phyloP scores from a whole-genome alignment of 768 basidiomycete genomes.

The Rhizopogon vulgaris region DNA sequence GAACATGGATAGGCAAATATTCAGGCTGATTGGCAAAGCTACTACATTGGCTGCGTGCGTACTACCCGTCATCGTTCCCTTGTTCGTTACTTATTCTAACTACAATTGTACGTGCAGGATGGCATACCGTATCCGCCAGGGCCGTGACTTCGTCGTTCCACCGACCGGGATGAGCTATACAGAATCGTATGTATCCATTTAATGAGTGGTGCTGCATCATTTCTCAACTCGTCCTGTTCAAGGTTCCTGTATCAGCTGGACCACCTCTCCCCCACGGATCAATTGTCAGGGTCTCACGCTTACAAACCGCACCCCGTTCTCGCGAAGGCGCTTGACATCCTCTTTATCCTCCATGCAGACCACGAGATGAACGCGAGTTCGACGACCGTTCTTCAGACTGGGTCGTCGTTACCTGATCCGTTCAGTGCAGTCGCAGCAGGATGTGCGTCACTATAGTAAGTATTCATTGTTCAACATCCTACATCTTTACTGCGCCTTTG shows the following conservation, averaged over 20 bases:
- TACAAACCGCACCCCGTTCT: slow-evolving; percentile 82
- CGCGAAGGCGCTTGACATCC: slow-evolving; percentile 79
- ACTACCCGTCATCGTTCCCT: background rate
- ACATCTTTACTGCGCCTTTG: background rate
- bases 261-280: slow-evolving; percentile 43
- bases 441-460: slow-evolving; percentile 83
- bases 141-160: slow-evolving; percentile 80
- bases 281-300: slow-evolving; percentile 26
- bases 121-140: slow-evolving; percentile 91
- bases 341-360: slow-evolving; percentile 86
- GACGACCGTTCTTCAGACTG: slow-evolving; percentile 84
- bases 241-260: slow-evolving; percentile 92
- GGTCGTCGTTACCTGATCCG: slow-evolving; percentile 85
- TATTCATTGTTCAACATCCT: slow-evolving; percentile 6
- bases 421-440: slow-evolving; percentile 87
- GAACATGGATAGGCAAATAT: slow-evolving; percentile 90
- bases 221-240: background rate
- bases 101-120: slow-evolving; percentile 41
- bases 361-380: slow-evolving; percentile 87
- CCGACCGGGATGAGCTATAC: slow-evolving; percentile 80
- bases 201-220: background rate
- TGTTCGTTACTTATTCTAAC: background rate
- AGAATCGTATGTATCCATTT: slow-evolving; percentile 49
- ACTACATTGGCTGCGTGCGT: slow-evolving; percentile 81
- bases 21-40: slow-evolving; percentile 80